These are phyloP conservation scores for Neoboletus subvelutipes DNA, from an alignment of 768 basidiomycete species.

Conservation along the genomic window DNA sequence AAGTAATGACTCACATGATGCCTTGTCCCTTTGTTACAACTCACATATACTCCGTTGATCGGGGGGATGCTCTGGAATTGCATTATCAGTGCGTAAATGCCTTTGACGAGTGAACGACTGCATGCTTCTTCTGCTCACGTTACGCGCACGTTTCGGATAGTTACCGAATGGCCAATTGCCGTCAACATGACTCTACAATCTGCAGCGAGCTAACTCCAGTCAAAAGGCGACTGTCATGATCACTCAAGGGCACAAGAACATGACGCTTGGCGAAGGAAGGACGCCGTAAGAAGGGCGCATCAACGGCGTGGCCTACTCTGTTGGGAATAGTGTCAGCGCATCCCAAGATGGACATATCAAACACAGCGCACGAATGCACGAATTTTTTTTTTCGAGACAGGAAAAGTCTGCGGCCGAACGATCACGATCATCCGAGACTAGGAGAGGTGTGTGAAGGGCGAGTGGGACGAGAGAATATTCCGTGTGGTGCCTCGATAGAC, in stretches of 20 bases:
- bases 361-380: constrained; percentile 1
- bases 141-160: constrained; percentile 8
- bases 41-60: constrained; percentile 22
- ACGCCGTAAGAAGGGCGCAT: constrained; percentile 34
- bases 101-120: background rate
- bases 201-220: constrained; percentile 11
- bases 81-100: constrained; percentile 6
- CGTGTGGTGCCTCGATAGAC: constrained; percentile 11
- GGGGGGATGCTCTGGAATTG: constrained; percentile 11
- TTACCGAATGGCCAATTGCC: constrained; percentile 13
- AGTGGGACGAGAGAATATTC: constrained; percentile 21
- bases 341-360: constrained; percentile 24
- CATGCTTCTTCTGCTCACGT: constrained; percentile 16
- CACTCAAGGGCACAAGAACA: constrained; percentile 10
- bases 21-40: constrained; percentile 5
- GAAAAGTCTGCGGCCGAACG: constrained; percentile 6
- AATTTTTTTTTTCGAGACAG: constrained; percentile 3
- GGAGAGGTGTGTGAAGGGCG: constrained; percentile 13
- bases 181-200: constrained; percentile 12
- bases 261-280: constrained; percentile 17
- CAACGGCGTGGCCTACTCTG: constrained; percentile 29
- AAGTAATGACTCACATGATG: constrained; percentile 11
- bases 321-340: constrained; percentile 12
- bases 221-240: constrained; percentile 22
- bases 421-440: constrained; percentile 9